Base-by-base conservation (phyloP, 2,329 filamentous ascomycete species). In the Epichloe uncinata region DNA sequence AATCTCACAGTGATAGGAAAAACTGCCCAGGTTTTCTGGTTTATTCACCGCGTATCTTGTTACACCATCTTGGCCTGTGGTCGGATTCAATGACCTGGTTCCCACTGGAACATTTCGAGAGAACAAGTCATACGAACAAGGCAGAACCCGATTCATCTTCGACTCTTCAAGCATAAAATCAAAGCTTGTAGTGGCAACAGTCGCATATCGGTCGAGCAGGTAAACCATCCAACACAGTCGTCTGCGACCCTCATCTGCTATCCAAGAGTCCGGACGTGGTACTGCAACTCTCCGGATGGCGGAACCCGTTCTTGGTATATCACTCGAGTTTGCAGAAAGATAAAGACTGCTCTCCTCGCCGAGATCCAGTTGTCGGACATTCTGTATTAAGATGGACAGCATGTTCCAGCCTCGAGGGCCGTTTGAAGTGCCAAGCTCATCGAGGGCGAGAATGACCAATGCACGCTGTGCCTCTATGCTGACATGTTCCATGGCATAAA, bases 201-300 rank as follows among this genome's bases (percentile, higher is more conserved):
- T 70, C 1, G 69, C 66, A 40, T 72, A 72, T 40, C 69, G 61
- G 49, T 72, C 69, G 8, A 72, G 61, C 12, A 70, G 62, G 45
- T 71, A 72, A 0, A 71, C 66, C 65, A 72, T 70, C 69, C 69
- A 72, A 47, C 67, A 70, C 0, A 71, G 56, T 2, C 69, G 62
- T 3, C 69, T 56, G 2, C 69, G 59, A 5, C 69, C 66, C 53
- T 72, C 69, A 30, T 72, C 69, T 47, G 72, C 69, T 30, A 72
- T 69, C 67, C 68, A 72, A 1, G 69, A 69, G 13, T 66, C 63
- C 1, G 69, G 69, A 5, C 61, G 63, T 3, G 63, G 60, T 6
- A 62, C 60, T 1, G 59, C 60, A 2, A 70, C 62, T 47, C 65
- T 58, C 4, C 64, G 61, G 4, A 68, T 3, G 22, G 7, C 57